Evolutionary conservation across 495 filamentous ascomycete genomes (phyloP).

Genomic region (Aspergillus sclerotioniger): DNA sequence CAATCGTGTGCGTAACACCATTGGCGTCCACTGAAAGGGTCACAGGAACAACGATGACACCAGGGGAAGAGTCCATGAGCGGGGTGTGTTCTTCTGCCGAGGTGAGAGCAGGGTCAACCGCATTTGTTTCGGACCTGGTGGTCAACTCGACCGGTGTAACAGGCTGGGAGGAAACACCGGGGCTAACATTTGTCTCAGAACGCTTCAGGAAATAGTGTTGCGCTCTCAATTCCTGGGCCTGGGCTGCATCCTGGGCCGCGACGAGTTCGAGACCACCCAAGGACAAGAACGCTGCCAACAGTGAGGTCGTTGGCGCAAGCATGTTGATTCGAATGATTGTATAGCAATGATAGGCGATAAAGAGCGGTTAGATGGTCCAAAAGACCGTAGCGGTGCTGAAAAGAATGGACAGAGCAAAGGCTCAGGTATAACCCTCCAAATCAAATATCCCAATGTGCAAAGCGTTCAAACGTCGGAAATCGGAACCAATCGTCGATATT

Average conservation of each 20-base stretch:
- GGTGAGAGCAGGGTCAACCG: conserved; percentile 4
- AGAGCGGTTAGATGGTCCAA: conserved; percentile 13
- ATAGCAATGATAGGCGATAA: conserved; percentile 22
- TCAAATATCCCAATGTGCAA: conserved; percentile 2
- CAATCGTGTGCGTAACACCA: conserved; percentile 27
- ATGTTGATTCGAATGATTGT: conserved; percentile 28
- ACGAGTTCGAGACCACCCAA: conserved; percentile 37
- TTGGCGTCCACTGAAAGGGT: conserved; percentile 27
- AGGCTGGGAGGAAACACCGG: conserved; percentile 1
- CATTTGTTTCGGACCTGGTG: neutral
- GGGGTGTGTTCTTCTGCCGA: conserved; percentile 13
- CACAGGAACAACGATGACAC: conserved; percentile 24
- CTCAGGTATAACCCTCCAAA: conserved; percentile 15
- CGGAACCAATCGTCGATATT: conserved; percentile 8
- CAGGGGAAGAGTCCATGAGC: conserved; percentile 17
- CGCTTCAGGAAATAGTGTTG: conserved; percentile 48
- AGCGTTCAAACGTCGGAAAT: conserved; percentile 13
- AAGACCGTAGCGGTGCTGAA: conserved; percentile 15
- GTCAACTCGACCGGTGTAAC: neutral
- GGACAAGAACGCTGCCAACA: conserved; percentile 34
- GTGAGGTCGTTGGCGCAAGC: conserved; percentile 28
- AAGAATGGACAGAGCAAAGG: conserved; percentile 27
- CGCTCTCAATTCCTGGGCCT: conserved; percentile 36
- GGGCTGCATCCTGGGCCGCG: conserved; percentile 32
- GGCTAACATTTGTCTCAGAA: conserved; percentile 42